Base-by-base conservation (phyloP, 2,329 filamentous ascomycete genomes). In the Nemania sp. region DNA sequence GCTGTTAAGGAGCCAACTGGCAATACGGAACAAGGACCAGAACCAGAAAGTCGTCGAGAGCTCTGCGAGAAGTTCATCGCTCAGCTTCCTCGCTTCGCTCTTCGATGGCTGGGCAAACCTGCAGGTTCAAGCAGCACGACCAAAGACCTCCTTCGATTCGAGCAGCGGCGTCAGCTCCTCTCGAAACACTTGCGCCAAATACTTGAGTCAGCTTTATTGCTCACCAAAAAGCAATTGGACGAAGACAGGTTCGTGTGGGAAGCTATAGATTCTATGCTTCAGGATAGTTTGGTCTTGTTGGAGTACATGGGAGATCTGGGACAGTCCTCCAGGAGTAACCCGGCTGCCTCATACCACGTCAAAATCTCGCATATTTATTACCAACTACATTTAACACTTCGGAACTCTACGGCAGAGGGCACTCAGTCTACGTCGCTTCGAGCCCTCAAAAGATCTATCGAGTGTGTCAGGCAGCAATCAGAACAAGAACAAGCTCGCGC, bases 351-450 rank as follows among this genome's bases (percentile, higher is more conserved):
- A 2, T 85, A 87, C 65, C 79, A 84, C 58, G 81, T 89, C 63
- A 90, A 87, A 67, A 83, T 91, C 25, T 91, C 89, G 0, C 88
- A 89, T 67, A 79, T 90, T 2, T 91, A 91, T 71, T 91, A 88
- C 71, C 79, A 85, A n/a, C 79, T 84, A 49, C 86, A 86, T 68
- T 75, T 83, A 17, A 77, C 80, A 46, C 71, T 85, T 61, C 76
- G 80, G 13, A 83, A 83, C 51, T 74, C 77, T 21, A 66, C 75
- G 0, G 75, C 76, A 3, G 78, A 78, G 32, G 64, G 73, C 1
- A 76, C 77, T n/a, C 78, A 81, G 49, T 65, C 70, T 5, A 73
- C 76, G 17, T 77, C 82, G 1, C 73, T 89, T 13, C 81, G 83
- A 51, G 81, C 87, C 12, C 78, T 91, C 50, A 83, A 83, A 57